Evolutionary conservation across 768 basidiomycete species (phyloP), one percentile per base, ranked within the genome.

Genomic region (Leccinum boreale): DNA sequence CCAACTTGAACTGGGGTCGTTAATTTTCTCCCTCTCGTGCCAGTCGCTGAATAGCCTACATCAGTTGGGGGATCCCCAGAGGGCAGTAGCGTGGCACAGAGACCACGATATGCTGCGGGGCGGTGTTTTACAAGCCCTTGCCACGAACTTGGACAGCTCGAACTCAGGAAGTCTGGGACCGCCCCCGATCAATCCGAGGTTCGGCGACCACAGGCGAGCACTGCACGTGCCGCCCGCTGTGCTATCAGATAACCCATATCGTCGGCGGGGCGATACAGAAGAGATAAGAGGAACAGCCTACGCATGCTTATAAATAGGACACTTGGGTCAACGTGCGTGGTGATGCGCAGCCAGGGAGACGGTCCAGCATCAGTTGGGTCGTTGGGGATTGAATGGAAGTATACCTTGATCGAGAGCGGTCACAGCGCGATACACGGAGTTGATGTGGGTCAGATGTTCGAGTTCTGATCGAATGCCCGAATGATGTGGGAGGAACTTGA

Each of bases 141-240:
- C 59, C 59, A 59, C 60, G 60, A 54, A 59, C 29, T 68, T 36
- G 47, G 56, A 68, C 52, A 56, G 55, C 55, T 47, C 52, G 58
- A 58, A 53, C 23, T 39, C 56, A 31, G 58, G 59, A 64, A 68
- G 59, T 44, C 56, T 47, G 46, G 57, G 58, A 58, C 58, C 61
- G 62, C 66, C 62, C 60, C 69, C 68, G 68, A 70, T 69, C 68
- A 62, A 42, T 59, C n/a, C 52, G 46, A 56, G 62, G 59, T 59
- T 62, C 68, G 53, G 19, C 51, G 58, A 70, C 68, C 69, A 69
- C 68, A 70, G 68, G 57, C 55, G 53, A 50, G 61, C 66, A 64
- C 59, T 52, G 65, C 69, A 64, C 17, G 44, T 50, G 52, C 35
- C 19, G 31, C 7, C 29, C 23, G 3, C 42, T 39, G 12, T 33